Evolutionary conservation across 2,329 filamentous ascomycete genomes (phyloP).

Genomic region (Colletotrichum spaethianum): DNA sequence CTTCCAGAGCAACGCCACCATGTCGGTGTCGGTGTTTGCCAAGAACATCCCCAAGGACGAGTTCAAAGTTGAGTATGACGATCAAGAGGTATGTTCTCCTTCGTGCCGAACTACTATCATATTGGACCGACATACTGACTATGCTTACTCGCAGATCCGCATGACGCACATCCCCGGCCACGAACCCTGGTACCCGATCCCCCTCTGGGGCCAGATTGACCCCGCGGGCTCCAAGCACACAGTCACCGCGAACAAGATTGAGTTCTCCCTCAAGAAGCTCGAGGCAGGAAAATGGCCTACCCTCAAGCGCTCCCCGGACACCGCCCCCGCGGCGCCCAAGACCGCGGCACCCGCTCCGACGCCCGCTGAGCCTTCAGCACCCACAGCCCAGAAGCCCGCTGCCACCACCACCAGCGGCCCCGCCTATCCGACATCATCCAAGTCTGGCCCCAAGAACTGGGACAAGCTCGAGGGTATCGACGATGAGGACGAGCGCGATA

Average conservation of each 20-base stretch:
- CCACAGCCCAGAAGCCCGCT: constrained; percentile 27
- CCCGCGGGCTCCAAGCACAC: constrained; percentile 70
- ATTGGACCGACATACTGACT: neutral
- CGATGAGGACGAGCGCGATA: constrained; percentile 72
- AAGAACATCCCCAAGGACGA: constrained; percentile 58
- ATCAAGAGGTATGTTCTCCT: constrained; percentile 39
- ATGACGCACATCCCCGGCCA: constrained; percentile 42
- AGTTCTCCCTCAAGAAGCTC: constrained; percentile 80
- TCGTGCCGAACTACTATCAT: constrained; percentile 49
- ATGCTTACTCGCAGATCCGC: constrained; percentile 25
- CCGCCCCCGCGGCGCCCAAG: constrained; percentile 12
- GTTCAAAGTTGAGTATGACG: constrained; percentile 55
- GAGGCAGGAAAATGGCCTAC: constrained; percentile 77
- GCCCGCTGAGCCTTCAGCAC: constrained; percentile 9
- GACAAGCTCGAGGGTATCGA: constrained; percentile 75
- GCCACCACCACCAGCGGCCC: constrained; percentile 54
- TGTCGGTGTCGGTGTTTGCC: constrained; percentile 59
- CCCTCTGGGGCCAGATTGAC: constrained; percentile 76
- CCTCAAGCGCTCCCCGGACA: constrained; percentile 37
- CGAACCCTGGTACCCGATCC: constrained; percentile 38
- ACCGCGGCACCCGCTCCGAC: neutral
- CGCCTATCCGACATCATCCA: constrained; percentile 89
- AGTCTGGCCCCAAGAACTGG: constrained; percentile 90
- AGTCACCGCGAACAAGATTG: constrained; percentile 84
- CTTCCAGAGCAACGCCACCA: constrained; percentile 52